phyloP scores from a whole-genome alignment of 441 rosid genomes.

The Croton laevigatus region DNA sequence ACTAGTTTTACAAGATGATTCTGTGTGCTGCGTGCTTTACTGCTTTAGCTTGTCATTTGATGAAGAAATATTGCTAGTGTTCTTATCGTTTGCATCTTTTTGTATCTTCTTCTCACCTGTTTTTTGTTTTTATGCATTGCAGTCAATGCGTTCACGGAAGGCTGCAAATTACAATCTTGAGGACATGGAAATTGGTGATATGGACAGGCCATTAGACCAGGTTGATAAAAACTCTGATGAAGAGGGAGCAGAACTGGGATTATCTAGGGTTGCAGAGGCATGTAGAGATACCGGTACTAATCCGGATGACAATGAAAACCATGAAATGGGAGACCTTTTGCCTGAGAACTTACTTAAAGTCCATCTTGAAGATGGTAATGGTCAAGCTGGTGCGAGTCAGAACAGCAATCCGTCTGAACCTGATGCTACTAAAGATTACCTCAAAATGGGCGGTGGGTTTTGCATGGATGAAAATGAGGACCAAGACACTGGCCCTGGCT shows the following conservation, averaged over 20 bases:
- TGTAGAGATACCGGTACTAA: constrained; percentile 21
- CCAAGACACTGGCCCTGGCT: constrained; percentile 21
- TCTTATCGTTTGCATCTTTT: not conserved
- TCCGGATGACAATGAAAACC: constrained; percentile 25
- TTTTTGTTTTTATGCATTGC: constrained; percentile 27
- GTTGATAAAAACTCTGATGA: constrained; percentile 22
- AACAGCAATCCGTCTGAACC: constrained; percentile 25
- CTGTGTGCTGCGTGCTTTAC: not conserved
- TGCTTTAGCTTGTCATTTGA: not conserved
- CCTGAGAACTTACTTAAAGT: constrained; percentile 38
- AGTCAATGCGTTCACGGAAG: constrained; percentile 75
- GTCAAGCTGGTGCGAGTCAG: constrained; percentile 23
- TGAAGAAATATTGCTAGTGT: not conserved
- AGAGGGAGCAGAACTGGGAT: constrained; percentile 26
- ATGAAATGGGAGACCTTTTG: constrained; percentile 33
- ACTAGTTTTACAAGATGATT: not conserved
- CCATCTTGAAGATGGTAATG: constrained; percentile 43
- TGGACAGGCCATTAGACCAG: constrained; percentile 22
- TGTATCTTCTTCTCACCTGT: not conserved
- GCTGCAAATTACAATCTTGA: constrained; percentile 43
- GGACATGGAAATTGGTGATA: constrained; percentile 44
- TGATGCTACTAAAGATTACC: constrained; percentile 39
- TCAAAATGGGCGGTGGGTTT: constrained; percentile 67
- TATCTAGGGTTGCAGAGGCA: constrained; percentile 16
- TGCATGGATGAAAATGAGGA: constrained; percentile 54